Evolutionary conservation across 2,329 filamentous ascomycete species (phyloP), one percentile per base, ranked within the genome.

Genomic region (Chaetomiaceae sp.): DNA sequence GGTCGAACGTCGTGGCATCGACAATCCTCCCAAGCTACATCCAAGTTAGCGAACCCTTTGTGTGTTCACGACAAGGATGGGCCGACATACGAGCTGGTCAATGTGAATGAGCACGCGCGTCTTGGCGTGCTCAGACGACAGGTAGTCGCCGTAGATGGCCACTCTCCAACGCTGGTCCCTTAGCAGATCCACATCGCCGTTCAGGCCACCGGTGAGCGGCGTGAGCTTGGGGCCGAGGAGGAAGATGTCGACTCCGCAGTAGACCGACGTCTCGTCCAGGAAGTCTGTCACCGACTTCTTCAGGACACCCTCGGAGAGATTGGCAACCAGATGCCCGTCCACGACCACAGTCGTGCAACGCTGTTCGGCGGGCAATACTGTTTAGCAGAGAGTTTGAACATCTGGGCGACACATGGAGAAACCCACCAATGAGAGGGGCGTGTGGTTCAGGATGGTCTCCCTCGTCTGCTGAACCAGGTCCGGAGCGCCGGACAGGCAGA

Each of bases 71-170:
- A 19, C 27, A 14, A n/a, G 17, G 14, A 25, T 27, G 31, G 43
- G 23, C 23, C 58, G 56, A 71, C 79, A 65, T 80, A 94, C 89
- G 75, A 95, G 83, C 72, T 91, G 89, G 70, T 99, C 94, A 68
- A 99, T 97, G 79, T 96, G 94, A 70, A 97, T 95, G 69, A 99
- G 76, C 37, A 96, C 85, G 61, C 94, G 84, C 17, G 92, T 96
- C 79, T 99, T 99, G 51, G 94, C 94, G 72, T 97, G 92, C 71
- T 99, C 94, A 25, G 90, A 88, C 61, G 91, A 96, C 73, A 97
- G 84, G 71, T 94, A 87, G 68, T 99, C 94, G 51, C 94, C 92
- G 65, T 94, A 99, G 60, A 99, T 95, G 63, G 90, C 88, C 57
- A 96, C 87, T 67, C 92, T 85, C 76, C 95, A 91, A 63, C 92